Evolutionary conservation across 805 yeast species (phyloP).

Genomic region (Metschnikowia kunwiensis): DNA sequence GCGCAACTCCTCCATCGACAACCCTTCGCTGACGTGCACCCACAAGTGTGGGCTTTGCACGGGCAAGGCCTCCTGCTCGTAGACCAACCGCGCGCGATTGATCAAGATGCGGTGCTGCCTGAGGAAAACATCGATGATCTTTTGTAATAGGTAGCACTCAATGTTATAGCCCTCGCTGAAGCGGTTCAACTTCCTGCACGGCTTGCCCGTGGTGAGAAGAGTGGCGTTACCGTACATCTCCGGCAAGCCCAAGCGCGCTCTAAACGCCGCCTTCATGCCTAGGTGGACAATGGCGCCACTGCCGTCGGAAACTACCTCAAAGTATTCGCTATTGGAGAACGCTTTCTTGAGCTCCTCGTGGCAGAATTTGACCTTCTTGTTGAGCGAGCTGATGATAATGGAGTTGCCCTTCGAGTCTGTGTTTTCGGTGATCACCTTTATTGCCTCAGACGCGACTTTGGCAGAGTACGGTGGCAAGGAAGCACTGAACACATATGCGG

Average conservation of each 20-base stretch:
- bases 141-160: conserved; percentile 64
- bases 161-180: conserved; percentile 45
- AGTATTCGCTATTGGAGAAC: conserved; percentile 31
- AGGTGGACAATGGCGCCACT: conserved; percentile 71
- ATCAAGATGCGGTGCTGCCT: conserved; percentile 54
- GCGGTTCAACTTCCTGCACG: conserved; percentile 38
- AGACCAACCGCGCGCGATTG: conserved; percentile 58
- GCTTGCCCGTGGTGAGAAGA: conserved; percentile 43
- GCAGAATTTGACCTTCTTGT: conserved; percentile 39
- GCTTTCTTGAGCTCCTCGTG: conserved; percentile 42
- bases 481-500: conserved; percentile 91
- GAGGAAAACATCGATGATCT: conserved; percentile 57
- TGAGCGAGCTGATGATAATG: conserved; percentile 32
- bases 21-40: conserved; percentile 31
- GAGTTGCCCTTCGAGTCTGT: conserved; percentile 32
- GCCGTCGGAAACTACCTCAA: conserved; percentile 53
- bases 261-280: conserved; percentile 46
- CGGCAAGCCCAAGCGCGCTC: conserved; percentile 48
- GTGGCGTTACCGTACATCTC: conserved; percentile 47
- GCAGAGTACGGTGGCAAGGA: conserved; percentile 92
- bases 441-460: conserved; percentile 52
- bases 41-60: conserved; percentile 37
- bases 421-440: conserved; percentile 44
- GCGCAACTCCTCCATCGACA: conserved; percentile 26
- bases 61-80: conserved; percentile 52